phyloP scores from a whole-genome alignment of 768 basidiomycete genomes.

The Exidia glandulosa region DNA sequence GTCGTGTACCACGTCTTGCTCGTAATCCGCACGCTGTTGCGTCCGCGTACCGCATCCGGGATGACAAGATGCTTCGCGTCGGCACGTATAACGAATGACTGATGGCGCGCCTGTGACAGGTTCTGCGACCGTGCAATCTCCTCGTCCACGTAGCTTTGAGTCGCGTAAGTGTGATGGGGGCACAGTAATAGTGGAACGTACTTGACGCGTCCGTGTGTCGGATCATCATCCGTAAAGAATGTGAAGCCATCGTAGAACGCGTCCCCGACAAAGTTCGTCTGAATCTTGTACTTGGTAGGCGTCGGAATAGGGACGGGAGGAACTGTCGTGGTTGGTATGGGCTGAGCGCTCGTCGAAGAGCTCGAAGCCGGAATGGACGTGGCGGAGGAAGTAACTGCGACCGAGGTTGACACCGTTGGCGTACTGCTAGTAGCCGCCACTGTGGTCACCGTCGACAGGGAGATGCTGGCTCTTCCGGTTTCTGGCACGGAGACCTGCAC shows the following conservation, averaged over 20 bases:
- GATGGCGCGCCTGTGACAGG: conserved; percentile 42
- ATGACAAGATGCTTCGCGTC: conserved; percentile 37
- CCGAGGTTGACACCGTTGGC: too few relatives aligned
- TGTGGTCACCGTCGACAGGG: too few relatives aligned
- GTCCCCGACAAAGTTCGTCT: neutral
- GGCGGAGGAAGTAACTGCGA: too few relatives aligned
- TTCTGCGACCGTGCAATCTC: conserved; percentile 41
- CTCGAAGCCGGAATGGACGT: too few relatives aligned
- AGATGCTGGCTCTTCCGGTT: too few relatives aligned
- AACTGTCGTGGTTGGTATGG: too few relatives aligned
- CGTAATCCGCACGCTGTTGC: conserved; percentile 46
- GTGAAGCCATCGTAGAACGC: neutral
- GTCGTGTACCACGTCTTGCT: conserved; percentile 43
- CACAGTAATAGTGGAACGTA: neutral
- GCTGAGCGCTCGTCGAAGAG: too few relatives aligned
- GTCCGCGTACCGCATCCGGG: conserved; percentile 33
- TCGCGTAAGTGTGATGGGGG: neutral
- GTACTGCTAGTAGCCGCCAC: too few relatives aligned
- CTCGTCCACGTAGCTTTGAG: conserved; percentile 12
- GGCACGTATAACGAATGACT: conserved; percentile 44
- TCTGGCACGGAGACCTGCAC: too few relatives aligned
- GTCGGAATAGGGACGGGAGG: too few relatives aligned
- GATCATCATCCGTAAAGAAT: neutral
- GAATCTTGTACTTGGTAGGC: neutral
- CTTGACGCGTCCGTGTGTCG: neutral